Base-by-base conservation (phyloP, 768 basidiomycete species). In the Pleurotus citrinopileatus region DNA sequence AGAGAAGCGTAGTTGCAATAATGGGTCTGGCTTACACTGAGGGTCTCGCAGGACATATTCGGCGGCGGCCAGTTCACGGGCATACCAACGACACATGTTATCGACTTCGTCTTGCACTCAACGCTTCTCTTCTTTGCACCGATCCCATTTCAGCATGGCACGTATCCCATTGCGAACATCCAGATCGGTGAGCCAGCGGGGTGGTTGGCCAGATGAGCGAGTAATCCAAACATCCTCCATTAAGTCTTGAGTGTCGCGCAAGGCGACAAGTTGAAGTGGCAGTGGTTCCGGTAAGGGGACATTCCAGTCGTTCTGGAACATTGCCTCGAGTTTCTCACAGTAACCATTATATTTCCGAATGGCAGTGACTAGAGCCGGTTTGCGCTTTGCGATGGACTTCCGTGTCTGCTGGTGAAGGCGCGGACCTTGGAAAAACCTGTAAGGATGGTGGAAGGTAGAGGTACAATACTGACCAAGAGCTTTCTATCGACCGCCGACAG, bases 171-270 rank as follows among this genome's bases (percentile, higher is more conserved):
- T 53, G 3, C 61, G 66, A 1, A 72, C 62, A 3, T 64, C 57
- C 1, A 40, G 19, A 46, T 76, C 68, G 8, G 66, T 58, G 0
- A 74, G 61, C 73, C 75, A 76, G 12, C 46, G 44, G 9, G 65
- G 70, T 0, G 59, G 32, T 10, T 55, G 2, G 22, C 55, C 28
- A 0, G 25, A 23, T 2, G 60, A 44, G 0, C 60, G 62, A 0
- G 52, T 58, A 4, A 73, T 69, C 71, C 71, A 74, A 0, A 74
- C 62, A 46, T 74, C 72, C 28, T 73, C 64, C 64, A 74, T 66
- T 0, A 78, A 58, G 0, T 29, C 46, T 0, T 66, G 42, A 28
- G 58, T 38, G 3, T 66, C 60, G 5, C 60, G 60, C 9, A 72
- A 62, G 2, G 55, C 42, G 1, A 54, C 48, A 0, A 78, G 52